A percentile compares a stretch with the other conserved stretches of the same genome.
These are phyloP conservation scores for Aspergillus ustus DNA, from an alignment of 2,329 filamentous ascomycete genomes.

Conservation along the genomic window DNA sequence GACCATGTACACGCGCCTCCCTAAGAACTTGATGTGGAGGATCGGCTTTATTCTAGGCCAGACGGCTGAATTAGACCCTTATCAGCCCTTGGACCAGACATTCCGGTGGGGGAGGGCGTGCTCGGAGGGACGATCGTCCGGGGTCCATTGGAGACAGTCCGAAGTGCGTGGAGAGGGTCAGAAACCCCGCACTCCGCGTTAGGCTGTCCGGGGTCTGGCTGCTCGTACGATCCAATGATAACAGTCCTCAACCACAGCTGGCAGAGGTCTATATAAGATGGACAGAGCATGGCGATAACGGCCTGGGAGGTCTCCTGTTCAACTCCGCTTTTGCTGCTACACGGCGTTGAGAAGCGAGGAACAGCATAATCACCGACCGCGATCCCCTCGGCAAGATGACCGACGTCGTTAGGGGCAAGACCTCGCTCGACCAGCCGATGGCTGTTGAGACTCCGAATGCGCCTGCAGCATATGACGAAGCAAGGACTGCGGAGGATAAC, in stretches of 20 bases:
- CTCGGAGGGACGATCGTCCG: conserved; percentile 9
- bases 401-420: neutral
- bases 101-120: neutral
- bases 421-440: neutral
- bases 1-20: no score
- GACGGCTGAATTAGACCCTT: neutral
- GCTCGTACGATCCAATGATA: neutral
- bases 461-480: neutral
- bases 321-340: neutral
- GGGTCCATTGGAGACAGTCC: neutral
- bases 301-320: neutral
- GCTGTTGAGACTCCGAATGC: neutral
- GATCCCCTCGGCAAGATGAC: neutral
- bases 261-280: conserved; percentile 5
- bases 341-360: neutral
- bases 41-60: neutral
- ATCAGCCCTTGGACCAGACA: no score
- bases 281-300: neutral
- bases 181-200: conserved; percentile 8
- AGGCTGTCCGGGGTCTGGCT: conserved; percentile 1
- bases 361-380: neutral
- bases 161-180: neutral
- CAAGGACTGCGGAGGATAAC: neutral
- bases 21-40: neutral
- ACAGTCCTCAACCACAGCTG: neutral